Base-by-base conservation (phyloP, 164 flowering plant genomes). In the Stephania japonica region DNA sequence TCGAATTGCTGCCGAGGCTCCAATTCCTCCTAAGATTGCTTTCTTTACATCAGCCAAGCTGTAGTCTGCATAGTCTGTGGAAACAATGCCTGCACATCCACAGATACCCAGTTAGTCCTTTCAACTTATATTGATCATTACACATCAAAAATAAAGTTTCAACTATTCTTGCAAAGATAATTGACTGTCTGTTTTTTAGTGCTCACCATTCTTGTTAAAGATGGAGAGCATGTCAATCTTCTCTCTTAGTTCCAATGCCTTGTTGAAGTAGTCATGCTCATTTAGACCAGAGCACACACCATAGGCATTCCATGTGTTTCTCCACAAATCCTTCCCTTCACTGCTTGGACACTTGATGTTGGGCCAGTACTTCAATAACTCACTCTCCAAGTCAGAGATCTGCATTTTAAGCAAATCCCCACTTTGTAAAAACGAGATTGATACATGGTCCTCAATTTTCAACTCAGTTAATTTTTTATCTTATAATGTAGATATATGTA, bases 331-430 rank as follows among this genome's bases (percentile, higher is more conserved):
- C 8, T n/a, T 63, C 23, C 65, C 65, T 0, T 75, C 70, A 25
- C 53, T 70, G 47, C 78, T 75, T 9, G 78, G 78, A 50, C 78
- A 75, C 65, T 70, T 70, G 50, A 75, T 64, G 70, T 49, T 75
- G 24, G 73, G 25, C 78, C 78, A 75, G 65, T 75, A 65, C 16
- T 27, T 32, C n/a, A n/a, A 27, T 23, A 75, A 62, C 7, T 75
- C 78, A 5, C 65, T 73, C 8, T 26, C 42, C 5, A 70, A 16
- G 70, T 75, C 73, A 2, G 42, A 44, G 38, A 75, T 18, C 78
- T 70, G 70, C 27, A 9, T 32, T 32, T 32, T 32, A 32, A 32
- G 23, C 27, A 49, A 14, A 26, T 23, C 5, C 9, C 25, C 61
- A 49, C 13, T 18, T 8, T 44, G 6, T 9, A 1, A 44, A 44